Evolutionary conservation across 805 yeast species (phyloP).

Genomic region (Starmera amethionina): DNA sequence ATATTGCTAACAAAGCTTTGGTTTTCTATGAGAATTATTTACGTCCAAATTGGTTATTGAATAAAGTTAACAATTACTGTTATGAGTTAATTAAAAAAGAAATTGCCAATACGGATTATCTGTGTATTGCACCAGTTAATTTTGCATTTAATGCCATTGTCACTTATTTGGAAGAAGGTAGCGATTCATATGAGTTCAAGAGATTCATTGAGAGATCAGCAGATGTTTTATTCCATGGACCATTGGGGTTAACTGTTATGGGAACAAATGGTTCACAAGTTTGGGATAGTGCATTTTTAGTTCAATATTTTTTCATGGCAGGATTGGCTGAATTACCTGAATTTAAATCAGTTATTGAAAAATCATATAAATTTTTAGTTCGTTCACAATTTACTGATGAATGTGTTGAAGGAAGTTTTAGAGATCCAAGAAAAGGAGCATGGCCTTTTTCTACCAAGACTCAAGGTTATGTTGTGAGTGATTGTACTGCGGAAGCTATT

Average conservation of each 20-base stretch:
- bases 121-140: conserved; percentile 91
- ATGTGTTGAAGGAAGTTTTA: conserved; percentile 63
- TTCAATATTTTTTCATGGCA: conserved; percentile 73
- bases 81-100: conserved; percentile 68
- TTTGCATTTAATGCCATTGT: conserved; percentile 78
- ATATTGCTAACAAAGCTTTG: conserved; percentile 50
- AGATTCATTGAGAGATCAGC: conserved; percentile 49
- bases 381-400: conserved; percentile 81
- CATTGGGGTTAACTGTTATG: conserved; percentile 85
- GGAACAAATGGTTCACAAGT: conserved; percentile 98
- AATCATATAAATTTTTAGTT: conserved; percentile 61
- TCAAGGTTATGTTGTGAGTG: conserved; percentile 95
- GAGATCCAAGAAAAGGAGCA: conserved; percentile 81
- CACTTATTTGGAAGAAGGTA: conserved; percentile 60
- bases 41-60: conserved; percentile 66
- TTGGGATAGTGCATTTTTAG: conserved; percentile 91
- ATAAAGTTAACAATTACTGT: conserved; percentile 39
- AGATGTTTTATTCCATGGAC: conserved; percentile 76
- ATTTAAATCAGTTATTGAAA: conserved; percentile 52
- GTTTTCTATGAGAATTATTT: conserved; percentile 58
- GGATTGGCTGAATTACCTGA: conserved; percentile 67
- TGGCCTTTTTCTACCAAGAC: conserved; percentile 96
- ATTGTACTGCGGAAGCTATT: conserved; percentile 92
- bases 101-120: conserved; percentile 61
- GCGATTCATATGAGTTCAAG: conserved; percentile 48